A percentile compares a stretch with the other conserved stretches of the same genome.
Evolutionary conservation across 73 alveolate species (phyloP).

Genomic region (Paraurostyla sp.): DNA sequence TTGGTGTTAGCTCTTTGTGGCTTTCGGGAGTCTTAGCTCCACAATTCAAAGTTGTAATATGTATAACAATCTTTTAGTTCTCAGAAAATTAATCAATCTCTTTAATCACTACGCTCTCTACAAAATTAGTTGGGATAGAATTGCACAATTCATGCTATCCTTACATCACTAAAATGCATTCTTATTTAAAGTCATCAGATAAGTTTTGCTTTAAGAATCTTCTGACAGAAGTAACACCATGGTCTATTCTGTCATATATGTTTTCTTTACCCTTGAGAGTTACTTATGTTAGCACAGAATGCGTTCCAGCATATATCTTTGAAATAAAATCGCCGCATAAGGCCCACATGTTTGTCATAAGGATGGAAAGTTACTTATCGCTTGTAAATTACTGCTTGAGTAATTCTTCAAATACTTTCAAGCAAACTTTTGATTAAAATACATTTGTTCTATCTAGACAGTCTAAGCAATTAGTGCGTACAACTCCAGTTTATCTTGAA

Average conservation of each 20-base stretch:
- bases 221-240: constrained; percentile 84
- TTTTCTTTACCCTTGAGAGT: constrained; percentile 23
- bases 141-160: constrained; percentile 49
- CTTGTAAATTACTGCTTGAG: constrained; percentile 36
- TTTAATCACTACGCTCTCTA: constrained; percentile 39
- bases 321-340: constrained; percentile 88
- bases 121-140: constrained; percentile 35
- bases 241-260: constrained; percentile 68
- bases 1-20: constrained; percentile 1
- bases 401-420: constrained; percentile 49
- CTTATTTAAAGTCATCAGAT: constrained; percentile 80
- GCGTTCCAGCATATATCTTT: constrained; percentile 92
- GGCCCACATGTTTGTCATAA: constrained; percentile 47
- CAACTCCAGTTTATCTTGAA: constrained; percentile 86
- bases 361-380: background rate
- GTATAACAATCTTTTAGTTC: constrained; percentile 5
- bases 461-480: constrained; percentile 94
- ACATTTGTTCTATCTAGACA: constrained; percentile 96
- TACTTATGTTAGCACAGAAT: background rate
- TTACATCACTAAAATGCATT: constrained; percentile 64
- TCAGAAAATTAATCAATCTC: constrained; percentile 46
- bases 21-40: constrained; percentile 52
- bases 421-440: constrained; percentile 73
- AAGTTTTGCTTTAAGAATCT: constrained; percentile 79
- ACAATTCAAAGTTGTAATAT: constrained; percentile 47